Evolutionary conservation across 2,329 filamentous ascomycete species (phyloP).

Genomic region (Pseudocercospora eumusae): DNA sequence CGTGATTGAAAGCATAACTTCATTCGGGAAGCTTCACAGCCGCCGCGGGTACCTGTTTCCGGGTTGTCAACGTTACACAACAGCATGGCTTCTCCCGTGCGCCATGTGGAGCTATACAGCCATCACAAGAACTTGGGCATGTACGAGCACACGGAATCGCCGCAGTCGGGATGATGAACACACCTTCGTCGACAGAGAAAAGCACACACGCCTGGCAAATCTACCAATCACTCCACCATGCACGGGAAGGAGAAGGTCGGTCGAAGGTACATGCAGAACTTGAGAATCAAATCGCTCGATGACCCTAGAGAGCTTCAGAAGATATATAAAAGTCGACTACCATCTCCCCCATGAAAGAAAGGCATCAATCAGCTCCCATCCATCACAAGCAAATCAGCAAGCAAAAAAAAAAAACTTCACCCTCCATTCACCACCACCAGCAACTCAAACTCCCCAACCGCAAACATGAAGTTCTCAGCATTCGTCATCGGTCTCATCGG

Average conservation of each 20-base stretch:
- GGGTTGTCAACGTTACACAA: neutral
- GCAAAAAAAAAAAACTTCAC: neutral
- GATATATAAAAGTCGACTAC: neutral
- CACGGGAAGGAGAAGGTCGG: neutral
- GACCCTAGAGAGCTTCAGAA: too few relatives aligned
- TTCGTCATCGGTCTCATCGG: neutral
- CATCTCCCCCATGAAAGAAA: neutral
- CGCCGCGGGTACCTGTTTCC: conserved; percentile 1
- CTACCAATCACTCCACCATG: neutral
- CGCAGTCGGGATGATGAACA: neutral
- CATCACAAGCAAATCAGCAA: neutral
- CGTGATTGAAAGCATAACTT: neutral
- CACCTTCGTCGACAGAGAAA: neutral
- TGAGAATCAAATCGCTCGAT: neutral
- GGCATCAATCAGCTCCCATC: neutral
- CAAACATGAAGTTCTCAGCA: neutral
- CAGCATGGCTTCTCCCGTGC: neutral
- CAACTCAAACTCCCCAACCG: neutral
- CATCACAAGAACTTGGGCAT: neutral
- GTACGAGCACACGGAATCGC: neutral
- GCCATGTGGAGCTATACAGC: neutral
- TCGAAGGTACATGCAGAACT: neutral
- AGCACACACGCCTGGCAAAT: neutral
- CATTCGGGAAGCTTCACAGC: neutral
- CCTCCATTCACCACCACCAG: neutral